These are phyloP conservation scores for Pestalotiopsis sp. DNA, from an alignment of 2,329 filamentous ascomycete genomes.

Conservation along the genomic window DNA sequence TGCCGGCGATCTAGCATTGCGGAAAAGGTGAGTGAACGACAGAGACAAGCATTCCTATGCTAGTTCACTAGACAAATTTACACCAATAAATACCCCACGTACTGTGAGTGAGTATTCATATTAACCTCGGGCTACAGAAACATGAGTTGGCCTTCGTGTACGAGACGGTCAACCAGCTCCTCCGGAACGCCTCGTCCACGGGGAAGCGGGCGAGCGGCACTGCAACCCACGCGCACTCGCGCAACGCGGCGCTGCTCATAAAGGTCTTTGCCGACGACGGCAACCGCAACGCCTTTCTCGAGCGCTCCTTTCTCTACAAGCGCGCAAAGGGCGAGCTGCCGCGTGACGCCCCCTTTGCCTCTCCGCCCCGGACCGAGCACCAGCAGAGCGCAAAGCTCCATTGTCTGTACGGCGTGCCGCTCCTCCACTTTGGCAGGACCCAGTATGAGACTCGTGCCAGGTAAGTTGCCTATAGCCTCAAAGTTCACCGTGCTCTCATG, in stretches of 20 bases:
- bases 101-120: not conserved
- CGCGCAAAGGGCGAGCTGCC: constrained; percentile 47
- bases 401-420: constrained; percentile 66
- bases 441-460: constrained; percentile 32
- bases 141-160: constrained; percentile 51
- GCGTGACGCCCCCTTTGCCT: constrained; percentile 15
- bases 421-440: constrained; percentile 37
- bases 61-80: too few relatives aligned
- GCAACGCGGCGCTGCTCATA: constrained; percentile 47
- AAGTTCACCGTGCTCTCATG: constrained; percentile 25
- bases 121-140: constrained; percentile 30
- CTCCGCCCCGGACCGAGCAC: constrained; percentile 44
- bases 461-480: constrained; percentile 19
- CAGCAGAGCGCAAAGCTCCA: constrained; percentile 74
- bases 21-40: constrained; percentile 40
- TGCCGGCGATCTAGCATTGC: constrained; percentile 35
- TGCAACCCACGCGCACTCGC: constrained; percentile 45
- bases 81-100: too few relatives aligned
- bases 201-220: constrained; percentile 32
- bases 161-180: constrained; percentile 45
- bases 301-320: constrained; percentile 64
- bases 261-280: constrained; percentile 46
- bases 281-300: constrained; percentile 64
- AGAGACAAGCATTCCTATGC: too few relatives aligned
- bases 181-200: constrained; percentile 44